Conservation (phyloP, 208 protist genomes). For the Leishmania gerbilli region DNA sequence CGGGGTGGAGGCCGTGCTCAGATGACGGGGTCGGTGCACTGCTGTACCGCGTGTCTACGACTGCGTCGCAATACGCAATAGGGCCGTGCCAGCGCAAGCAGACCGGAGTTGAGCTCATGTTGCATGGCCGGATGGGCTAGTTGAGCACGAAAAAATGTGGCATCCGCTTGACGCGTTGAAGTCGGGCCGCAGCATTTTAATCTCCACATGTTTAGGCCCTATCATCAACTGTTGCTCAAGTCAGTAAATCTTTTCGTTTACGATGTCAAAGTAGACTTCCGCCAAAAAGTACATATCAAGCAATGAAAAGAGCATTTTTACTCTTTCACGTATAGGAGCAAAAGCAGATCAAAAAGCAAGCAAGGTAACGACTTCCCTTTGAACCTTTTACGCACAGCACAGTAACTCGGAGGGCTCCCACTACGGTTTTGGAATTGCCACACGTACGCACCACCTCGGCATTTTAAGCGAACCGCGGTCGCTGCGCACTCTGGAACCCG, state of each 20-base stretch:
- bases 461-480: conserved; percentile 42
- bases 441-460: neutral
- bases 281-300: neutral
- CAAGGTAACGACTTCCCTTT: neutral
- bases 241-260: neutral
- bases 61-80: neutral
- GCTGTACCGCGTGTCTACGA: neutral
- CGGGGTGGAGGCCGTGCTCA: neutral
- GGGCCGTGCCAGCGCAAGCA: neutral
- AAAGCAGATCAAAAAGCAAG: neutral
- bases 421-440: neutral
- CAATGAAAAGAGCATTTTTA: neutral
- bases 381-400: neutral
- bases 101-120: neutral
- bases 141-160: neutral
- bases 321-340: neutral
- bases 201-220: neutral
- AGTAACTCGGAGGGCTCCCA: too few species aligned
- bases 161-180: neutral
- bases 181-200: neutral
- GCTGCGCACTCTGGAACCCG: conserved; percentile 53
- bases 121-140: neutral
- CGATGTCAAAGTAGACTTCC: neutral
- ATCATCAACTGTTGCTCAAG: neutral
- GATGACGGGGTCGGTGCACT: neutral